Percentiles rank a stretch among this genome's conserved stretches.
Conservation (phyloP, 306 rosid genomes). For the Prunus fruticosa region DNA sequence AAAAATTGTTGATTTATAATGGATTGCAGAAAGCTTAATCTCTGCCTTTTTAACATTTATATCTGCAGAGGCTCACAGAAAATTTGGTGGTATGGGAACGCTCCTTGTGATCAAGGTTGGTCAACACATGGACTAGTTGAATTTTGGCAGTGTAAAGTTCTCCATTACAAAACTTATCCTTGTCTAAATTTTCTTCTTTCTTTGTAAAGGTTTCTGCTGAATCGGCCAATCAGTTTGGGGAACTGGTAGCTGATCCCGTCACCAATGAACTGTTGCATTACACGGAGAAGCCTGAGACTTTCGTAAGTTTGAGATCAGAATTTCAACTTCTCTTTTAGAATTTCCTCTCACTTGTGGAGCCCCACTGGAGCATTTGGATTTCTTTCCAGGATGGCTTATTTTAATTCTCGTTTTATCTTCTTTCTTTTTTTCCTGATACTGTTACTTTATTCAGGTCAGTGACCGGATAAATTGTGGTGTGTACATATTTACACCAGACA, state of each 20-base stretch:
- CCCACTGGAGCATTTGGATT: conserved; percentile 2
- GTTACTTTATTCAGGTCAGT: conserved; percentile 63
- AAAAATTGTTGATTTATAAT: conserved; percentile 12
- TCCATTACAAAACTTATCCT: background rate
- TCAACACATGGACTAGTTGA: conserved; percentile 1
- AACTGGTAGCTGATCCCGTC: conserved; percentile 82
- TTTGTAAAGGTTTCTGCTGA: conserved; percentile 79
- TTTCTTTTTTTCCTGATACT: background rate
- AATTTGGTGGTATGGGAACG: conserved; percentile 88
- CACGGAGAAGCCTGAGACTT: conserved; percentile 95
- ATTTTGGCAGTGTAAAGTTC: conserved; percentile 6
- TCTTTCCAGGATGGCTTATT: background rate
- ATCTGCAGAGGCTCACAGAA: conserved; percentile 79
- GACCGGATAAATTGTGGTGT: conserved; percentile 90
- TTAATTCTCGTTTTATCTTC: background rate
- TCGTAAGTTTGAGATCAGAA: conserved; percentile 49
- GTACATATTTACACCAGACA: conserved; percentile 78
- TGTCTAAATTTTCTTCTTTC: conserved; percentile 11
- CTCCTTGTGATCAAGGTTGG: conserved; percentile 86
- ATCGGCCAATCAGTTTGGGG: conserved; percentile 81
- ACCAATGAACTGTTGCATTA: conserved; percentile 92
- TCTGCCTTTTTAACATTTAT: conserved; percentile 3
- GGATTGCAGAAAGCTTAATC: conserved; percentile 11
- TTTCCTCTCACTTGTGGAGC: conserved; percentile 2
- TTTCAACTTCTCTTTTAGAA: background rate